Conservation (phyloP, 495 filamentous ascomycete species). For the Friedmanniomyces simplex region DNA sequence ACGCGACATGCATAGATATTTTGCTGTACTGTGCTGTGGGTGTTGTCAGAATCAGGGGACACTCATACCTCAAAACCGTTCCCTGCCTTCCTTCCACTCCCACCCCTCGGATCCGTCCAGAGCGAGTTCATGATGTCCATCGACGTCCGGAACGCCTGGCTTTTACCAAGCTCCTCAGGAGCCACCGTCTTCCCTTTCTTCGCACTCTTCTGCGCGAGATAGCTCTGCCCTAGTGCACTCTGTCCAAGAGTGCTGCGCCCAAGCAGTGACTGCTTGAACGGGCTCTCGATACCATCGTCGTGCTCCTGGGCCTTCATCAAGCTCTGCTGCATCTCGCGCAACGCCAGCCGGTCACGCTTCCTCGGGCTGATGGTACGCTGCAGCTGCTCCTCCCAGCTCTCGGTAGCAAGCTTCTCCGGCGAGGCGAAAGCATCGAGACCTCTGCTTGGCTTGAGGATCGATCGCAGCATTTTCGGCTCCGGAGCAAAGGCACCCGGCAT, state of each 20-base stretch:
- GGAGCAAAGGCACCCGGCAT: constrained; percentile 65
- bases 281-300: constrained; percentile 9
- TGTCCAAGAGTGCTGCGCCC: constrained; percentile 8
- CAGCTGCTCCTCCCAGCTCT: constrained; percentile 79
- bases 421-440: constrained; percentile 14
- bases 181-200: constrained; percentile 24
- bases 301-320: constrained; percentile 38
- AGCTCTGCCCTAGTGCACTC: constrained; percentile 13
- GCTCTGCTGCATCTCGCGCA: constrained; percentile 49
- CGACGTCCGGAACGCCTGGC: constrained; percentile 57
- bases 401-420: constrained; percentile 36
- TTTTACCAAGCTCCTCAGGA: constrained; percentile 28
- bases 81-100: constrained; percentile 39
- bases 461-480: constrained; percentile 48
- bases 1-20: too few species aligned
- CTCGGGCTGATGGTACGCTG: constrained; percentile 84
- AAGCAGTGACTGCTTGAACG: constrained; percentile 14
- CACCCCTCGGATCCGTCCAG: constrained; percentile 52
- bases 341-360: constrained; percentile 66
- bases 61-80: constrained; percentile 66
- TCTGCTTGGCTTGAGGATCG: constrained; percentile 36
- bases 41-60: not conserved
- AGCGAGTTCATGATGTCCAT: constrained; percentile 91
- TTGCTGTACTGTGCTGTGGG: not conserved
- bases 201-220: constrained; percentile 28